Percentiles rank a stretch among this genome's conserved stretches.
Evolutionary conservation across 1,139 yeast genomes (phyloP).

Genomic region (Candida smagusa): DNA sequence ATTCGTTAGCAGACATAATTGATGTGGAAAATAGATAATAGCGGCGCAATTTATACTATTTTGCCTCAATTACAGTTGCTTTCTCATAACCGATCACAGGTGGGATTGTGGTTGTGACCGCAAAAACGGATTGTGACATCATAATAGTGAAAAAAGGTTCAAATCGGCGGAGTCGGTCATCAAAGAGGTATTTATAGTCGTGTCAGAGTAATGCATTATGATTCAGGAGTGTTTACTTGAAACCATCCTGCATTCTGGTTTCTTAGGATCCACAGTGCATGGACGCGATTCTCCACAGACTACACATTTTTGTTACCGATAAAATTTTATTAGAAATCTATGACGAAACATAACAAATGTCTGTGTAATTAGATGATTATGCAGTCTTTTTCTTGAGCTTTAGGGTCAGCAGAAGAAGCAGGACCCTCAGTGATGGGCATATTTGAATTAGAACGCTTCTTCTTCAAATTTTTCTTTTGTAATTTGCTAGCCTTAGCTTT

Average conservation of each 20-base stretch:
- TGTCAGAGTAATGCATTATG: too few species aligned
- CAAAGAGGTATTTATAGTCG: too few species aligned
- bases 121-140: neutral
- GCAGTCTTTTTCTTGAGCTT: constrained; percentile 44
- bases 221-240: too few species aligned
- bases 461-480: constrained; percentile 28
- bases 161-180: too few species aligned
- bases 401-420: constrained; percentile 7
- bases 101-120: too few species aligned
- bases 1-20: constrained; percentile 61
- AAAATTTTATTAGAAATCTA: too few species aligned
- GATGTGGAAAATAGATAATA: neutral
- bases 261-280: too few species aligned
- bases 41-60: neutral
- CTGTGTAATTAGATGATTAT: constrained; percentile 28
- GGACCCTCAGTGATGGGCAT: constrained; percentile 6
- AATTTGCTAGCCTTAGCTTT: constrained; percentile 30
- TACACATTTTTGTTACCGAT: too few species aligned
- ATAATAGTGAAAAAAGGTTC: too few species aligned
- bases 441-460: constrained; percentile 7
- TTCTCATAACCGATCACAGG: neutral
- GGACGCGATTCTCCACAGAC: too few species aligned
- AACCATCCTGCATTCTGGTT: too few species aligned
- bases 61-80: neutral
- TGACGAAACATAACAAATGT: too few species aligned